phyloP scores from a whole-genome alignment of 2,329 filamentous ascomycete species.

The Aspergillus puulaauensis region DNA sequence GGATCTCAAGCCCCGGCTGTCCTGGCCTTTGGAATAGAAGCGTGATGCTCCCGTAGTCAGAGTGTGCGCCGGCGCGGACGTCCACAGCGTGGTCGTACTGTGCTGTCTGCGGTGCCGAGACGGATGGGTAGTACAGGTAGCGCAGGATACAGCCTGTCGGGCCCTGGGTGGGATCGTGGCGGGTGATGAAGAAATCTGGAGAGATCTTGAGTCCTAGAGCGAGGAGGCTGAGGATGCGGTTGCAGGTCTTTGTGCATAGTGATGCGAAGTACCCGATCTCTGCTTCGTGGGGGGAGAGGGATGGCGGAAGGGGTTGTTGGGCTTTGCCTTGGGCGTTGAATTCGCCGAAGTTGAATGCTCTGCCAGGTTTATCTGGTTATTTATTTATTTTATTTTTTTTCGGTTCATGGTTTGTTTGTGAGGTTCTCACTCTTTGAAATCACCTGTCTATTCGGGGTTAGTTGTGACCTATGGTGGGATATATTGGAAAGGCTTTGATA shows the following conservation, averaged over 20 bases:
- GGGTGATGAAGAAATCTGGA: slow-evolving; percentile 58
- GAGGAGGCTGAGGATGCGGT: slow-evolving; percentile 71
- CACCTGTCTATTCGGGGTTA: slow-evolving; percentile 59
- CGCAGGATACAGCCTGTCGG: slow-evolving; percentile 63
- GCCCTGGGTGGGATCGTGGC: slow-evolving; percentile 55
- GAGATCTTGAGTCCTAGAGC: slow-evolving; percentile 68
- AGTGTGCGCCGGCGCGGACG: slow-evolving; percentile 87
- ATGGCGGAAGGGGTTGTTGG: slow-evolving; percentile 72
- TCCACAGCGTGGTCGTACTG: slow-evolving; percentile 56
- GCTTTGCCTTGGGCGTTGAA: slow-evolving; percentile 64
- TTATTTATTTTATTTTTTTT: not conserved
- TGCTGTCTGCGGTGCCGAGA: slow-evolving; percentile 42
- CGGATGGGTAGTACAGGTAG: slow-evolving; percentile 70
- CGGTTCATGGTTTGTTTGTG: not conserved
- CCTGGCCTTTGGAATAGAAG: slow-evolving; percentile 80
- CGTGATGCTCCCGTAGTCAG: slow-evolving; percentile 73
- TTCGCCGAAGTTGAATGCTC: slow-evolving; percentile 88
- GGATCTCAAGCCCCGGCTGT: slow-evolving; percentile 84
- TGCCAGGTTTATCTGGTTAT: slow-evolving; percentile 35
- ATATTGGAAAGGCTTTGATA: slow-evolving; percentile 7
- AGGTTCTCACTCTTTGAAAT: slow-evolving; percentile 75
- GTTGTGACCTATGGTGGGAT: not conserved
- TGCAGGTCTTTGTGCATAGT: slow-evolving; percentile 71
- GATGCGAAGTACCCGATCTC: slow-evolving; percentile 67
- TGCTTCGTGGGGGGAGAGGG: slow-evolving; percentile 59